Percentiles rank a stretch among this genome's conserved stretches.
Conservation (phyloP, 2,329 filamentous ascomycete genomes). For the Incumbomyces delicatus region DNA sequence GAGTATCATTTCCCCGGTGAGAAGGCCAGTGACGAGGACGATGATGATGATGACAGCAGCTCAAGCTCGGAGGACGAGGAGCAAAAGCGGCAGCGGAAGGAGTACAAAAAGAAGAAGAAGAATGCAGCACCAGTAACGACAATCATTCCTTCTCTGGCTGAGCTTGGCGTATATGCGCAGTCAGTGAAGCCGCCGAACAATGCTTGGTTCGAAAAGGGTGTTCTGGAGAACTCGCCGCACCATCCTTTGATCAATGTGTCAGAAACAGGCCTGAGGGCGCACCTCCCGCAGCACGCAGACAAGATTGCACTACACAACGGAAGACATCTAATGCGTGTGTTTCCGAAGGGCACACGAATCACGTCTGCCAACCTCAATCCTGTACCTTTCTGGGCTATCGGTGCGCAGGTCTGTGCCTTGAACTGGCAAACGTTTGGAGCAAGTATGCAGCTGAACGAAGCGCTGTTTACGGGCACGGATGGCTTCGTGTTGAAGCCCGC, state of each 20-base stretch:
- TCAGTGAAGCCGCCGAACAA: conserved; percentile 20
- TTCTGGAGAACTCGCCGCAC: conserved; percentile 14
- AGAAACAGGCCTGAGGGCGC: conserved; percentile 13
- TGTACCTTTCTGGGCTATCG: conserved; percentile 18
- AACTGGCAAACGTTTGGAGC: conserved; percentile 22
- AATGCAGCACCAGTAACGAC: conserved; percentile 9
- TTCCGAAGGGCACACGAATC: conserved; percentile 20
- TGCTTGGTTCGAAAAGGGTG: conserved; percentile 16
- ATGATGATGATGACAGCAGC: neutral
- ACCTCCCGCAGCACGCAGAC: conserved; percentile 12
- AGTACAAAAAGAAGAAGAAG: conserved; percentile 15
- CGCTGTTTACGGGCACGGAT: conserved; percentile 18
- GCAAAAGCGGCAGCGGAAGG: conserved; percentile 9
- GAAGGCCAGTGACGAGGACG: neutral
- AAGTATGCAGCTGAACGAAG: conserved; percentile 19
- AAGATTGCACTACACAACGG: conserved; percentile 17
- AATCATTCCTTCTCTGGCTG: conserved; percentile 19
- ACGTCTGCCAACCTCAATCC: conserved; percentile 18
- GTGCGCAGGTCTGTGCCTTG: conserved; percentile 19
- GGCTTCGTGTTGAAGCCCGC: conserved; percentile 20
- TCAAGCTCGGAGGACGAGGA: conserved; percentile 10
- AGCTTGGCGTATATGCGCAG: conserved; percentile 20
- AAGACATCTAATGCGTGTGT: conserved; percentile 20
- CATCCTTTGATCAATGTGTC: conserved; percentile 20
- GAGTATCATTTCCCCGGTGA: conserved; percentile 19